Base-by-base conservation (phyloP, 2,329 filamentous ascomycete genomes). In the Beauveria varroae region DNA sequence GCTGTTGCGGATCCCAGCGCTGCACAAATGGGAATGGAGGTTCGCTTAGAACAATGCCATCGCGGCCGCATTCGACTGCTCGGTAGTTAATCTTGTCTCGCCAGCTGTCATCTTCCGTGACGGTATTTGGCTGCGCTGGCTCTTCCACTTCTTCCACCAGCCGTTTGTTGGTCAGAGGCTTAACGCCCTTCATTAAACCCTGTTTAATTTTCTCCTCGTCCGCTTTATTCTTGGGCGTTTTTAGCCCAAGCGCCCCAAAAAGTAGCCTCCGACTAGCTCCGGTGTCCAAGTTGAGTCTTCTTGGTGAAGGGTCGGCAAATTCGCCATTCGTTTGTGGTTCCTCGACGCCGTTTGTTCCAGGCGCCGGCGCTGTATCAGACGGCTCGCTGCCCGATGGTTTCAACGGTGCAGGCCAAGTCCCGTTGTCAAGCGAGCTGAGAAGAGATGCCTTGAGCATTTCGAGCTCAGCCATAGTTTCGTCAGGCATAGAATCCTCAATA, bases 1-100 rank as follows among this genome's bases (percentile, higher is more conserved):
- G 75, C 68, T 93, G 89, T 63, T 91, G 87, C 3, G 84, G 82
- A 72, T 96, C 91, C 93, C 93, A 97, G 52, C 90, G 84, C 72
- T 97, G 92, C 18, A 89, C 79, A 72, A 97, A 97, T 0, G 93
- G 93, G 69, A 96, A 97, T 0, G 93, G 90, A 0, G 93, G 93
- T 40, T 90, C 82, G 58, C 83, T 89, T 51, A 96, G 78, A 37
- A 82, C 76, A 44, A 91, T 76, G 5, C 80, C 82, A 34, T 89
- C 82, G n/a, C 89, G 81, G 64, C 86, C 85, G 73, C 93, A 97
- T 72, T 98, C 93, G 1, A 96, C 90, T 24, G 91, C 93, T 26
- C 84, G 82, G 63, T 96, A 85, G 12, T 78, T 81, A 63, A 97
- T 87, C 66, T 86, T 91, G 5, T 84, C 76, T 66, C 84, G 84